Conservation (phyloP, 2,329 filamentous ascomycete species). For the Alternaria consortialis region DNA sequence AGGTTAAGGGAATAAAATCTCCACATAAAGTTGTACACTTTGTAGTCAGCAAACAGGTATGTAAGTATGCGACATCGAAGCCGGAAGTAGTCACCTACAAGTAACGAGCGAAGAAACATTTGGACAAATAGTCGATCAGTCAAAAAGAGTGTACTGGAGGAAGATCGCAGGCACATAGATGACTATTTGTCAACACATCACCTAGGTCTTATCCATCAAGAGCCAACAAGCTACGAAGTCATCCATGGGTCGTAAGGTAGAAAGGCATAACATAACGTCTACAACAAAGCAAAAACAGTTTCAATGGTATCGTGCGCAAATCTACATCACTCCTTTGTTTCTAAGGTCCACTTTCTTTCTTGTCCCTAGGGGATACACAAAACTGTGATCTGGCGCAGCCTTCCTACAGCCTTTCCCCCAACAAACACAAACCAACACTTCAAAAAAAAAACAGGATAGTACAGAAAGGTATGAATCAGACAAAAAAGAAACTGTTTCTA, state of each 20-base stretch:
- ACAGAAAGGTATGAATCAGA: slow-evolving; percentile 4
- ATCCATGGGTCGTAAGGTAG: not conserved
- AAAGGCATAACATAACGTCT: not conserved
- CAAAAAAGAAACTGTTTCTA: not conserved
- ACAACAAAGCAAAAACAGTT: slow-evolving; percentile 2
- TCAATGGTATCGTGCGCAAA: slow-evolving; percentile 8
- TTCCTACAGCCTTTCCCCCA: slow-evolving; percentile 8
- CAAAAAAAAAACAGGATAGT: slow-evolving; percentile 1
- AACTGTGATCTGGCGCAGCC: slow-evolving; percentile 26
- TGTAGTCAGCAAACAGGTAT: too few relatives aligned
- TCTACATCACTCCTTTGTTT: slow-evolving; percentile 4
- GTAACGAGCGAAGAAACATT: too few relatives aligned
- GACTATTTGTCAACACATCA: not conserved
- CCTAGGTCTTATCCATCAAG: not conserved
- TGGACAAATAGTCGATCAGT: too few relatives aligned
- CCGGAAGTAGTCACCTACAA: too few relatives aligned
- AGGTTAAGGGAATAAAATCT: too few relatives aligned
- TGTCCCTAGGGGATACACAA: not conserved
- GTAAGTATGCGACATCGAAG: too few relatives aligned
- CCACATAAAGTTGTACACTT: too few relatives aligned
- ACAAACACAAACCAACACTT: slow-evolving; percentile 10
- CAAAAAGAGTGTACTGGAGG: too few relatives aligned
- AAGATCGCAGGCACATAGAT: too few relatives aligned
- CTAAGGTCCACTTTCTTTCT: slow-evolving; percentile 6
- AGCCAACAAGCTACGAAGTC: not conserved